These are phyloP conservation scores for Boletellus deceptivus DNA, from an alignment of 1,284 basidiomycete species.

Conservation along the genomic window DNA sequence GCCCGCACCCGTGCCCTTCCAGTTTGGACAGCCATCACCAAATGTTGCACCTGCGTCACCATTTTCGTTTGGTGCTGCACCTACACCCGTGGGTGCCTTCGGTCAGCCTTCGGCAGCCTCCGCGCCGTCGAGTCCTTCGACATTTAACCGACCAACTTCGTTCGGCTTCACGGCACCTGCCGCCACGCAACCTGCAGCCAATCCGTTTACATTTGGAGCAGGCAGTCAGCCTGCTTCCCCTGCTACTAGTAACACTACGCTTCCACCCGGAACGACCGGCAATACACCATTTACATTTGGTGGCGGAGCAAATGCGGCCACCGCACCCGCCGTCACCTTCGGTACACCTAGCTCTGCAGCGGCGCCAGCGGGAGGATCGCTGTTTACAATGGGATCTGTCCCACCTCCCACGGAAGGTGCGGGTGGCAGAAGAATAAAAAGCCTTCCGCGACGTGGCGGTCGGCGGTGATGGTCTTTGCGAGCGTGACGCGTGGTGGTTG, in stretches of 20 bases:
- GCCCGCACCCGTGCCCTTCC: constrained; percentile 40
- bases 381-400: constrained; percentile 60
- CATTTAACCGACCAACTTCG: constrained; percentile 34
- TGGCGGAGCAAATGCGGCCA: constrained; percentile 26
- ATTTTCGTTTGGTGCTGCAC: constrained; percentile 46
- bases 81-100: constrained; percentile 43
- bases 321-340: constrained; percentile 41
- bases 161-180: constrained; percentile 41
- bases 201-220: constrained; percentile 32
- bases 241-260: constrained; percentile 35
- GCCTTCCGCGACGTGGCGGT: constrained; percentile 44
- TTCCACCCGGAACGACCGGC: constrained; percentile 43
- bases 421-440: constrained; percentile 49
- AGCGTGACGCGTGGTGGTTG: constrained; percentile 12
- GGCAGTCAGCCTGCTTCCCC: constrained; percentile 59
- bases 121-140: constrained; percentile 55
- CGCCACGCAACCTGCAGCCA: constrained; percentile 25
- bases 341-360: constrained; percentile 35
- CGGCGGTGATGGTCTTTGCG: constrained; percentile 22
- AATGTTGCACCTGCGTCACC: constrained; percentile 36
- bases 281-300: constrained; percentile 39
- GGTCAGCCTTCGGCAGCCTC: constrained; percentile 40
- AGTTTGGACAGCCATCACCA: constrained; percentile 42
- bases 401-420: constrained; percentile 37
- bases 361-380: constrained; percentile 36